phyloP scores from a whole-genome alignment of 1,284 basidiomycete genomes.

The Vanrija sp. region DNA sequence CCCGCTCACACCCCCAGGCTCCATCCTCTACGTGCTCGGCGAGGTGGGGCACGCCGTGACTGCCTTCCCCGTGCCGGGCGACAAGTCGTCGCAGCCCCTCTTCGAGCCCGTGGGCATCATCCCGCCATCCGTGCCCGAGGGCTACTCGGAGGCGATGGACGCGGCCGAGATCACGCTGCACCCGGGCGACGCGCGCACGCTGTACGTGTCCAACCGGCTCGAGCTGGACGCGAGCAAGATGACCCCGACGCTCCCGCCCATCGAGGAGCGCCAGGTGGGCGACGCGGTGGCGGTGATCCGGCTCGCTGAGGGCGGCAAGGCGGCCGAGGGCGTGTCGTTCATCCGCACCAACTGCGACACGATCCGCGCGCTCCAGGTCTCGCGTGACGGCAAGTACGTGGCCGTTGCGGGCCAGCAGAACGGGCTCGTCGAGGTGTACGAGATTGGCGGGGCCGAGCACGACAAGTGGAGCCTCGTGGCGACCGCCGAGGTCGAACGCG shows the following conservation, averaged over 20 bases:
- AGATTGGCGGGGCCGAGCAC: slow-evolving; percentile 25
- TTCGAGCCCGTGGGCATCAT: slow-evolving; percentile 17
- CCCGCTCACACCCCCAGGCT: slow-evolving; percentile 18
- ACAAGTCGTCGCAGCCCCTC: slow-evolving; percentile 20
- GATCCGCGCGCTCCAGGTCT: slow-evolving; percentile 41
- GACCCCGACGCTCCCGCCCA: slow-evolving; percentile 17
- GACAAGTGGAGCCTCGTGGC: slow-evolving; percentile 51
- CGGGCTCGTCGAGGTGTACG: slow-evolving; percentile 41
- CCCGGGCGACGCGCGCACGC: slow-evolving; percentile 25
- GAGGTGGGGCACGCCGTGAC: slow-evolving; percentile 39
- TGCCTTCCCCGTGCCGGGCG: slow-evolving; percentile 30
- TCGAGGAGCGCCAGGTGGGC: slow-evolving; percentile 24
- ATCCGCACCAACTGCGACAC: slow-evolving; percentile 37
- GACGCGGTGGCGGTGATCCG: slow-evolving; percentile 42
- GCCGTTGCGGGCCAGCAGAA: slow-evolving; percentile 42
- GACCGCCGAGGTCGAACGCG: slow-evolving; percentile 62
- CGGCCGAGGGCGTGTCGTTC: slow-evolving; percentile 25
- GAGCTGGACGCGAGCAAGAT: slow-evolving; percentile 35
- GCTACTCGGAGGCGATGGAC: slow-evolving; percentile 29
- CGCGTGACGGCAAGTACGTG: slow-evolving; percentile 40
- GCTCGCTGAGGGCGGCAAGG: slow-evolving; percentile 23
- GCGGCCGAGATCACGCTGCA: slow-evolving; percentile 38
- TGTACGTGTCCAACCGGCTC: slow-evolving; percentile 46
- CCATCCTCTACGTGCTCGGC: slow-evolving; percentile 43
- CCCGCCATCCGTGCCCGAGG: slow-evolving; percentile 31